These are phyloP conservation scores for Phytophthora pistaciae DNA, from an alignment of 352 stramenopile species.

Conservation along the genomic window DNA sequence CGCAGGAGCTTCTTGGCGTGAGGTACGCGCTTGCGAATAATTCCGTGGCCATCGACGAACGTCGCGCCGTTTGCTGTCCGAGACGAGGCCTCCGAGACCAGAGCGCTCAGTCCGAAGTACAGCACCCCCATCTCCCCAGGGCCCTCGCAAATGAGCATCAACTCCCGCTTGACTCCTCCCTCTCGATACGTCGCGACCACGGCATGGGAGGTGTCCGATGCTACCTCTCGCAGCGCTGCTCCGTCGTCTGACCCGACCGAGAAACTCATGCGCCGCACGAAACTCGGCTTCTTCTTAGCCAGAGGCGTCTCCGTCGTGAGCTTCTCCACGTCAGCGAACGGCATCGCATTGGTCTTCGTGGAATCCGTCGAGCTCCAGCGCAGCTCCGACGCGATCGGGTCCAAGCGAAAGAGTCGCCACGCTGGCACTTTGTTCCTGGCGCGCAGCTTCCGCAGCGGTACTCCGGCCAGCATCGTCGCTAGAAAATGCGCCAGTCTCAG, in stretches of 20 bases:
- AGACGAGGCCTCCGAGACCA: slow-evolving; percentile 51
- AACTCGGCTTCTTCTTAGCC: slow-evolving; percentile 14
- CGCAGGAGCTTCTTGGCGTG: slow-evolving; percentile 73
- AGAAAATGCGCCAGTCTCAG: slow-evolving; percentile 68
- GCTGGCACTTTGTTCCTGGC: slow-evolving; percentile 58
- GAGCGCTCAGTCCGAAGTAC: slow-evolving; percentile 55
- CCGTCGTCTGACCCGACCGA: slow-evolving; percentile 2
- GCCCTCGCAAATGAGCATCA: slow-evolving; percentile 76
- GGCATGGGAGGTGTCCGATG: slow-evolving; percentile 23
- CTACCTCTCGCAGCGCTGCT: slow-evolving; percentile 6
- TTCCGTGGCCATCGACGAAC: slow-evolving; percentile 70
- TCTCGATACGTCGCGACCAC: slow-evolving; percentile 54
- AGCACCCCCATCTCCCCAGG: slow-evolving; percentile 67
- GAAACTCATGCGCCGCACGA: slow-evolving; percentile 21
- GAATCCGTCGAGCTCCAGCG: slow-evolving; percentile 56
- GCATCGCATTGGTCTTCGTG: slow-evolving; percentile 44
- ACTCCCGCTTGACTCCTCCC: slow-evolving; percentile 32
- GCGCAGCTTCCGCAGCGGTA: slow-evolving; percentile 67
- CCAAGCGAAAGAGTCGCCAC: slow-evolving; percentile 68
- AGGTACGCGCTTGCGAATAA: slow-evolving; percentile 68
- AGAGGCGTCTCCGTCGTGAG: slow-evolving; percentile 61
- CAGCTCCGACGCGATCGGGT: slow-evolving; percentile 68
- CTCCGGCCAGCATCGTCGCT: slow-evolving; percentile 66
- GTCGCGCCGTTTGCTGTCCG: slow-evolving; percentile 55
- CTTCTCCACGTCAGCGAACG: slow-evolving; percentile 53